These are phyloP conservation scores for Fagopyrum esculentum DNA, from an alignment of 148 eudicot species.

Conservation along the genomic window DNA sequence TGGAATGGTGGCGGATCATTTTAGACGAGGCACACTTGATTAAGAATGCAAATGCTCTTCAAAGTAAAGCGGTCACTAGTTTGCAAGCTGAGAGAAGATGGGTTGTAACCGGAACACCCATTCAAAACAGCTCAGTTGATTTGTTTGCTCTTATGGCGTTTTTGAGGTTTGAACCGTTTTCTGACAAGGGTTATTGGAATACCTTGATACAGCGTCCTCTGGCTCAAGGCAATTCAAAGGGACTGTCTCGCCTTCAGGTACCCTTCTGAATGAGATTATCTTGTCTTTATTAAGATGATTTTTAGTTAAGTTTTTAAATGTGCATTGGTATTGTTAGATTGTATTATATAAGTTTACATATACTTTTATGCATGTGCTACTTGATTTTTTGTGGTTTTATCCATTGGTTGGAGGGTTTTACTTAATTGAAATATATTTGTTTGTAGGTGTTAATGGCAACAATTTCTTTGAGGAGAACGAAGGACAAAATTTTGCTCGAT, in stretches of 20 bases:
- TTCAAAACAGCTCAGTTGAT: conserved; percentile 79
- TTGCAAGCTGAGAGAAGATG: conserved; percentile 67
- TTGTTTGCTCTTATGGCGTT: conserved; percentile 78
- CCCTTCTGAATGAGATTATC: background rate
- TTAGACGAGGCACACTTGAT: conserved; percentile 91
- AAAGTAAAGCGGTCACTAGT: conserved; percentile 60
- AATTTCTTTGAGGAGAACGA: conserved; percentile 84
- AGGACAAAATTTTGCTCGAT: conserved; percentile 58
- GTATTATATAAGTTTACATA: background rate
- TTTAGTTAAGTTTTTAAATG: background rate
- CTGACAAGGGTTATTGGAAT: conserved; percentile 67
- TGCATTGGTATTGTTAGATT: background rate
- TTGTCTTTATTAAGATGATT: background rate
- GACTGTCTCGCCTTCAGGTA: conserved; percentile 83
- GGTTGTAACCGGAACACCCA: conserved; percentile 92
- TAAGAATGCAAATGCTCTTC: conserved; percentile 61
- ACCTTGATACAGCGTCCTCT: conserved; percentile 76
- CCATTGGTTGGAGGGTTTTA: background rate
- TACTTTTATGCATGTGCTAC: background rate
- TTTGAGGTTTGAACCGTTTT: conserved; percentile 83
- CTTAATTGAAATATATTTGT: background rate
- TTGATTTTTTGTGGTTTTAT: background rate
- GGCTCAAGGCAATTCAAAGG: conserved; percentile 51
- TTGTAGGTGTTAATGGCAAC: conserved; percentile 73
- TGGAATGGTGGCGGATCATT: conserved; percentile 81